A percentile compares a stretch with the other conserved stretches of the same genome.
These are phyloP conservation scores for Metschnikowia similis DNA, from an alignment of 805 yeast genomes.

Conservation along the genomic window DNA sequence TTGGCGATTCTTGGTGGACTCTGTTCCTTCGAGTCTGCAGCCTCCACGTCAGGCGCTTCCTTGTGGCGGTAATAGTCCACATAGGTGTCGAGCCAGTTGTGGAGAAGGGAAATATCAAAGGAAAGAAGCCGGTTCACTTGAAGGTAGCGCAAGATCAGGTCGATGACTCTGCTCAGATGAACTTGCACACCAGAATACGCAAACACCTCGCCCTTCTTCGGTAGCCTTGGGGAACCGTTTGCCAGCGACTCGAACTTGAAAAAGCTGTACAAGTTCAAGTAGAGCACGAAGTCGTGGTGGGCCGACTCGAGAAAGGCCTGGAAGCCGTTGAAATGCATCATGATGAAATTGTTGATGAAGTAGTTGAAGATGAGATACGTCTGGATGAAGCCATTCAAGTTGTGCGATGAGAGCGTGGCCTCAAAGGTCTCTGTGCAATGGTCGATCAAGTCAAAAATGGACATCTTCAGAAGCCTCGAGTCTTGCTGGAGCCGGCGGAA, in stretches of 20 bases:
- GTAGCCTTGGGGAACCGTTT: background rate
- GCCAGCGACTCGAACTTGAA: conserved; percentile 24
- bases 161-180: background rate
- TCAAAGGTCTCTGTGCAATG: conserved; percentile 38
- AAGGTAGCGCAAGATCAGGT: conserved; percentile 25
- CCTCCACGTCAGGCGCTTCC: conserved; percentile 1
- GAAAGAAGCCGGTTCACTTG: conserved; percentile 24
- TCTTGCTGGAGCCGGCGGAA: conserved; percentile 38
- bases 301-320: conserved; percentile 33
- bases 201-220: conserved; percentile 1
- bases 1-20: background rate
- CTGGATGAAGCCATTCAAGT: conserved; percentile 26
- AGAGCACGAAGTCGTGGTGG: conserved; percentile 38
- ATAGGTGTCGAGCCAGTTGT: conserved; percentile 37
- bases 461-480: conserved; percentile 22
- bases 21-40: background rate
- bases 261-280: conserved; percentile 39
- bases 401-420: conserved; percentile 17
- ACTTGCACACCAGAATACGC: background rate
- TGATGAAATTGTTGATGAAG: conserved; percentile 39
- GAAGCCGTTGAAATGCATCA: conserved; percentile 41
- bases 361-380: conserved; percentile 41
- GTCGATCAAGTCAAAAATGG: conserved; percentile 40
- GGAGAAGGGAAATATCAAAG: conserved; percentile 33
- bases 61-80: conserved; percentile 28